Base-by-base conservation (phyloP, 495 filamentous ascomycete genomes). In the Daldinia decipiens region DNA sequence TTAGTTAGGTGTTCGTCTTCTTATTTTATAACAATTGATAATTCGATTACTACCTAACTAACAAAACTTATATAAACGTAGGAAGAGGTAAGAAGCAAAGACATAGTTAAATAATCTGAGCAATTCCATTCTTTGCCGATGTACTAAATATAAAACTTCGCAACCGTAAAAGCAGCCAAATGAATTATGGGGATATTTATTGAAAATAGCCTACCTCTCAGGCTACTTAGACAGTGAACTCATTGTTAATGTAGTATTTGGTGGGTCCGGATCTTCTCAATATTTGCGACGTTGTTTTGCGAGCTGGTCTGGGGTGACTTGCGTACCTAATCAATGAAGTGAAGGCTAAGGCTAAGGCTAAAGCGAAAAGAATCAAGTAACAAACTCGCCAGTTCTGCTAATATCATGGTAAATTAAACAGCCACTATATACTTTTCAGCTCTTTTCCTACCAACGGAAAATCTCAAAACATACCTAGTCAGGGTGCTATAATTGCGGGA, bases 401-500 rank as follows among this genome's bases (percentile, higher is more conserved):
- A 47, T 11, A 12, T 12, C 2, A 24, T 21, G 17, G 43, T 47
- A 47, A 47, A 47, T 24, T 8, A 21, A 11, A 47, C 7, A 47
- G 9, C 19, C 19, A 12, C 43, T 47, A 24, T 47, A 45, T 8
- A 2, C 6, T 9, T 12, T 24, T 24, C 21, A 4, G 21, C 21
- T 12, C 1, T 21, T 47, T 21, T 47, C 17, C 17, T 39, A 9
- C 19, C 36, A 47, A 32, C 61, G 29, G 13, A 12, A 59, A 31
- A 29, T 21, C 51, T 61, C 7, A 36, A 70, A 55, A 40, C 8
- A 50, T 52, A 40, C 8, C 38, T 52, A 34, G 26, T 47, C 17
- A 51, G 43, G 52, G 54, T 31, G 26, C 60, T 57, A 53, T 57
- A 61, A 26, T 57, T 64, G 70, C 67, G 59, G 70, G 55, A 55